These are phyloP conservation scores for Fraxinus quadrangulata DNA, from an alignment of 257 asterid genomes.

Conservation along the genomic window DNA sequence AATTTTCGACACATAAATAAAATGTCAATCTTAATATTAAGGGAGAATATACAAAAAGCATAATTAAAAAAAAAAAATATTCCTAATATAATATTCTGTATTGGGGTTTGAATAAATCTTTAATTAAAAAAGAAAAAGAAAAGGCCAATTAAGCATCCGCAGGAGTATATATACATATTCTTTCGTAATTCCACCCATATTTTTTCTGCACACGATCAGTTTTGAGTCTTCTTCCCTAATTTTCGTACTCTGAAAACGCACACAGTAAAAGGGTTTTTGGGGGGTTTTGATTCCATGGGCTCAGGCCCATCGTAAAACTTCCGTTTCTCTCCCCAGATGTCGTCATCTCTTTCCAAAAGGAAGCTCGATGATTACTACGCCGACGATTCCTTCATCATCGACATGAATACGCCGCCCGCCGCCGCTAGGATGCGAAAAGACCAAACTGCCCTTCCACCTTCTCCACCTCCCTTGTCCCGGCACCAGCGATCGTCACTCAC, in stretches of 20 bases:
- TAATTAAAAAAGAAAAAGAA: too few relatives aligned
- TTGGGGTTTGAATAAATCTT: too few relatives aligned
- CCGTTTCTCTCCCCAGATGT: constrained; percentile 37
- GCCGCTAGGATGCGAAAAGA: constrained; percentile 70
- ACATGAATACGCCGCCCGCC: constrained; percentile 17
- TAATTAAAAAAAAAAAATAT: too few relatives aligned
- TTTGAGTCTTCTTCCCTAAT: not conserved
- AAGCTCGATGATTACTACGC: constrained; percentile 67
- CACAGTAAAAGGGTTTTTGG: constrained; percentile 8
- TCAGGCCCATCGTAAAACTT: constrained; percentile 35
- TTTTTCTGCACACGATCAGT: not conserved
- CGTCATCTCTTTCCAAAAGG: constrained; percentile 64
- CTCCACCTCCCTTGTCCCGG: constrained; percentile 10
- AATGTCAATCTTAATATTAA: too few relatives aligned
- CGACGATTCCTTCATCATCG: constrained; percentile 33
- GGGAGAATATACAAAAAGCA: too few relatives aligned
- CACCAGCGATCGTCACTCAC: constrained; percentile 35
- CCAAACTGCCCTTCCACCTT: constrained; percentile 40
- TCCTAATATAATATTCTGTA: too few relatives aligned
- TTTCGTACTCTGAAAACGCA: not conserved
- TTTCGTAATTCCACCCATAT: too few relatives aligned
- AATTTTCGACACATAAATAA: too few relatives aligned
- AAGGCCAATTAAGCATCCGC: too few relatives aligned
- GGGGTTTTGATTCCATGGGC: constrained; percentile 51
- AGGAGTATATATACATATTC: too few relatives aligned